Evolutionary conservation across 2,329 filamentous ascomycete species (phyloP).

Genomic region (Verticillium nubilum): DNA sequence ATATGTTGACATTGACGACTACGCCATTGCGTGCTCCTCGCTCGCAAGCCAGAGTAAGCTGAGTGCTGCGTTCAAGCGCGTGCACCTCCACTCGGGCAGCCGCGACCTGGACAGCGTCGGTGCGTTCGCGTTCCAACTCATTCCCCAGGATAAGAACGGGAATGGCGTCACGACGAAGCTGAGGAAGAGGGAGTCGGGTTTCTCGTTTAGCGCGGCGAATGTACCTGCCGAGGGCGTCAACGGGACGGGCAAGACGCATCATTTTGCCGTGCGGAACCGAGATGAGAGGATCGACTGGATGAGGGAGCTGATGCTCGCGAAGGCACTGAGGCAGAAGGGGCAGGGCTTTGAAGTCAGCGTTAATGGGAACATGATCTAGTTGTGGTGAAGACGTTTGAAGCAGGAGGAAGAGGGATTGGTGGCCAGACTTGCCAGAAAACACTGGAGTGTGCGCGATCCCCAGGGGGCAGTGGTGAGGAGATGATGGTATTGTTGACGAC

Average conservation of each 20-base stretch:
- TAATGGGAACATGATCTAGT: constrained; percentile 69
- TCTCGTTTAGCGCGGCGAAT: constrained; percentile 16
- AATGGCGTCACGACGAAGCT: constrained; percentile 36
- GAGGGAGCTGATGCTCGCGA: constrained; percentile 86
- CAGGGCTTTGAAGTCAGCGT: constrained; percentile 78
- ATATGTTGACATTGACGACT: constrained; percentile 83
- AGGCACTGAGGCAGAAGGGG: constrained; percentile 77
- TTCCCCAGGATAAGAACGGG: constrained; percentile 60
- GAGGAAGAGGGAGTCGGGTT: constrained; percentile 42
- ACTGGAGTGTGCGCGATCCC: too few relatives aligned
- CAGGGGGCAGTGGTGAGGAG: neutral
- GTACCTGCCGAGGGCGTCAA: constrained; percentile 42
- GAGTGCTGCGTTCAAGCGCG: constrained; percentile 78
- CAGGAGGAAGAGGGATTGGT: too few relatives aligned
- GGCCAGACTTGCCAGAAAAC: too few relatives aligned
- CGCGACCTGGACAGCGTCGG: constrained; percentile 54
- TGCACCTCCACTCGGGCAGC: constrained; percentile 48
- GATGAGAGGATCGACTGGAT: constrained; percentile 98
- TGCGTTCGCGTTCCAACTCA: constrained; percentile 80
- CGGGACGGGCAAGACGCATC: constrained; percentile 75
- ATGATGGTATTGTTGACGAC: neutral
- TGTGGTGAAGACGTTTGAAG: neutral
- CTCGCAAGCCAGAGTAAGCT: constrained; percentile 74
- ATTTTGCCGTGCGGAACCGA: constrained; percentile 82
- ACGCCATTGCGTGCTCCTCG: constrained; percentile 78